Evolutionary conservation across 768 basidiomycete species (phyloP).

Genomic region (Tricholoma sp.): DNA sequence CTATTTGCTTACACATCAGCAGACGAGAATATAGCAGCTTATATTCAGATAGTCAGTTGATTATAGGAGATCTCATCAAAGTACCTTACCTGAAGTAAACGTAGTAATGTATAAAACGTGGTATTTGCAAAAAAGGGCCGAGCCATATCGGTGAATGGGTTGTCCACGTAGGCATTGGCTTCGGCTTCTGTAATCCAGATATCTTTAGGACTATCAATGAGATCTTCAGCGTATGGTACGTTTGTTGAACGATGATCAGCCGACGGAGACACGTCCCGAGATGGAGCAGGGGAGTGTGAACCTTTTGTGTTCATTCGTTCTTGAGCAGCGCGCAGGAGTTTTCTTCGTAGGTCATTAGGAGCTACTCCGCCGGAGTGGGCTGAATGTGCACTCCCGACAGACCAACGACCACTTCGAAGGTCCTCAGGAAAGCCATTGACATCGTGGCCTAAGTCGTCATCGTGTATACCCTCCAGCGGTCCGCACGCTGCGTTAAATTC

Average conservation of each 20-base stretch:
- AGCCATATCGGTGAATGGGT: slow-evolving; percentile 25
- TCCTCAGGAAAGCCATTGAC: slow-evolving; percentile 25
- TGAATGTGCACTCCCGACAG: slow-evolving; percentile 36
- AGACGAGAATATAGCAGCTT: slow-evolving; percentile 89
- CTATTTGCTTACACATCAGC: slow-evolving; percentile 77
- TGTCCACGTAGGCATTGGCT: slow-evolving; percentile 21
- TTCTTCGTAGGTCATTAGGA: slow-evolving; percentile 70
- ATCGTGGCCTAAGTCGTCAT: slow-evolving; percentile 34
- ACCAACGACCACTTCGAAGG: slow-evolving; percentile 41
- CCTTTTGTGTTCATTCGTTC: slow-evolving; percentile 39
- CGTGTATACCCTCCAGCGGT: slow-evolving; percentile 45
- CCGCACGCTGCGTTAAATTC: slow-evolving; percentile 64
- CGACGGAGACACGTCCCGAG: slow-evolving; percentile 38
- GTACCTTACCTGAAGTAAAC: slow-evolving; percentile 75
- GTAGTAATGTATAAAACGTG: slow-evolving; percentile 85
- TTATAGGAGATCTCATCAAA: slow-evolving; percentile 8
- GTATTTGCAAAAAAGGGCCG: slow-evolving; percentile 87
- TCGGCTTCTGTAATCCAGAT: slow-evolving; percentile 57
- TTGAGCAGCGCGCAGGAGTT: slow-evolving; percentile 70
- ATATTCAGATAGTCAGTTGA: slow-evolving; percentile 8
- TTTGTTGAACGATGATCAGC: slow-evolving; percentile 29
- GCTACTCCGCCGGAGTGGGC: slow-evolving; percentile 41
- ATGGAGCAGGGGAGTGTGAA: slow-evolving; percentile 32
- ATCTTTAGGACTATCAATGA: slow-evolving; percentile 34
- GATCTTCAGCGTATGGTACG: slow-evolving; percentile 23